Conservation (phyloP, 768 basidiomycete species). For the Paxillus ammoniavirescens region DNA sequence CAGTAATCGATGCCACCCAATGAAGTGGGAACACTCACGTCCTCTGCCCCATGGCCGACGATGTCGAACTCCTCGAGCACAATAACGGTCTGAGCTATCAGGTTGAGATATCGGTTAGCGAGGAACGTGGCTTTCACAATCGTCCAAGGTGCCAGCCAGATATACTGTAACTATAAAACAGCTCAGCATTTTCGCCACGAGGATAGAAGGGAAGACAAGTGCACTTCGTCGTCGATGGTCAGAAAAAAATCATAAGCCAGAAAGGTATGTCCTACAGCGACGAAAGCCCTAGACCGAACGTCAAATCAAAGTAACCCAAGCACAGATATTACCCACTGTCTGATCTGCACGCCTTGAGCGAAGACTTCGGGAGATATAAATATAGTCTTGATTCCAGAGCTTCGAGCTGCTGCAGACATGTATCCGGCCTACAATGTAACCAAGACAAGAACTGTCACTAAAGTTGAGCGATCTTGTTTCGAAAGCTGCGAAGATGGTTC, state of each 20-base stretch:
- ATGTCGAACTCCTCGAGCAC: constrained; percentile 1
- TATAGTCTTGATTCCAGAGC: not conserved
- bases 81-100: constrained; percentile 2
- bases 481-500: not conserved
- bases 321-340: not conserved
- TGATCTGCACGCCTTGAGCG: not conserved
- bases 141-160: constrained; percentile 12
- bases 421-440: not conserved
- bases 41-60: not conserved
- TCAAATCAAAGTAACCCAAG: not conserved
- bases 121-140: constrained; percentile 2
- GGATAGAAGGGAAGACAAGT: not conserved
- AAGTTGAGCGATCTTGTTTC: not conserved
- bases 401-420: not conserved
- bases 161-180: not conserved
- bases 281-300: not conserved
- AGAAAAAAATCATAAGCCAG: constrained; percentile 8
- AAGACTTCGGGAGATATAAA: not conserved
- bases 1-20: not conserved
- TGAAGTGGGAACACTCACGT: not conserved
- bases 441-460: not conserved
- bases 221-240: constrained; percentile 8
- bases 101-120: constrained; percentile 5
- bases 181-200: not conserved
- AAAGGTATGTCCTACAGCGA: constrained; percentile 1